These are phyloP conservation scores for Euphorbia tirucalli DNA, from an alignment of 345 rosid species.

Conservation along the genomic window DNA sequence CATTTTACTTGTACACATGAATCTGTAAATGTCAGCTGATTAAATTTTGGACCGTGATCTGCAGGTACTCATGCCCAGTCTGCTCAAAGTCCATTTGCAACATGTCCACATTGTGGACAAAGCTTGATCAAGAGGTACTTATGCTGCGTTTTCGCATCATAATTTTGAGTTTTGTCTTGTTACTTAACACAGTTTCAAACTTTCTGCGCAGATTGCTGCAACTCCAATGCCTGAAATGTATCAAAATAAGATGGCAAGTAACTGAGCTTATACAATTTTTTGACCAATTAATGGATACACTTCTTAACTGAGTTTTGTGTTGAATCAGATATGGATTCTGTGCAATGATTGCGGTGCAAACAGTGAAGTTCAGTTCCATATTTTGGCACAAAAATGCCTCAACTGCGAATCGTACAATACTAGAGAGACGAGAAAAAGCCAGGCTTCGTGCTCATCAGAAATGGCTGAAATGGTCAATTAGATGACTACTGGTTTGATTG, in stretches of 20 bases:
- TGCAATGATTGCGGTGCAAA: constrained; percentile 81
- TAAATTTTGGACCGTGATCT: not conserved
- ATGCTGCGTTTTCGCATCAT: not conserved
- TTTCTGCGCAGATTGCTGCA: constrained; percentile 55
- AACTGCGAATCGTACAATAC: constrained; percentile 78
- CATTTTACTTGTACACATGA: not conserved
- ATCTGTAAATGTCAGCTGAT: not conserved
- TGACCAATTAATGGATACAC: not conserved
- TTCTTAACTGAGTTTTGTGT: not conserved
- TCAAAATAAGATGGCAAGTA: constrained; percentile 62
- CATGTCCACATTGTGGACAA: constrained; percentile 70
- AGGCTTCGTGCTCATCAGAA: constrained; percentile 52
- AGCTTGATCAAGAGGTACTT: constrained; percentile 76
- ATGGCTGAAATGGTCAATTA: constrained; percentile 49
- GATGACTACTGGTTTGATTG: constrained; percentile 21
- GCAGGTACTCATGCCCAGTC: constrained; percentile 82
- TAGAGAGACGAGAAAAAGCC: constrained; percentile 54
- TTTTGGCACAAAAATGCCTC: constrained; percentile 67
- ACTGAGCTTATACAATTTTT: not conserved
- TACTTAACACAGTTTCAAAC: not conserved
- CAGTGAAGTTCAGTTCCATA: constrained; percentile 59
- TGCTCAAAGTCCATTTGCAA: constrained; percentile 81
- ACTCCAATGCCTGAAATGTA: constrained; percentile 72
- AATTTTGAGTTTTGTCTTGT: not conserved
- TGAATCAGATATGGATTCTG: constrained; percentile 70